These are phyloP conservation scores for Rhodotorula sp. DNA, from an alignment of 1,284 basidiomycete species.

Conservation along the genomic window DNA sequence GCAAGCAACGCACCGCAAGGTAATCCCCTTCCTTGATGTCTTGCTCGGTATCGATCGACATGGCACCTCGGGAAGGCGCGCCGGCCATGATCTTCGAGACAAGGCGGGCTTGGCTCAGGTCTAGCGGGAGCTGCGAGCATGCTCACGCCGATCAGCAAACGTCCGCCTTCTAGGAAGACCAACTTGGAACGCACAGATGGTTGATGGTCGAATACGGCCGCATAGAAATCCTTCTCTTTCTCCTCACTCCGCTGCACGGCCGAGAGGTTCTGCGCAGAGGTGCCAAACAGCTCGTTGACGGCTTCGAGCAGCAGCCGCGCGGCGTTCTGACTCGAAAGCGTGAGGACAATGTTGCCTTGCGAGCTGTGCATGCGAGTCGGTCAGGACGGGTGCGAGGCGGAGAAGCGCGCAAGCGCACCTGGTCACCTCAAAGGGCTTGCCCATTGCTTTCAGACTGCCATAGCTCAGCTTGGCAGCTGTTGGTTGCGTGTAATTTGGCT, in stretches of 20 bases:
- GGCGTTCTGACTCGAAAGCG: constrained; percentile 33
- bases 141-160: not conserved
- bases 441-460: constrained; percentile 18
- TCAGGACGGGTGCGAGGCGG: not conserved
- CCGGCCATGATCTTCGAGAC: constrained; percentile 38
- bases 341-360: constrained; percentile 39
- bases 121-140: constrained; percentile 5
- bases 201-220: constrained; percentile 21
- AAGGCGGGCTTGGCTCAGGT: constrained; percentile 22
- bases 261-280: not conserved
- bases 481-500: not conserved
- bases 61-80: constrained; percentile 36
- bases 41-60: constrained; percentile 38
- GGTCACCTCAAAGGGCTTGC: constrained; percentile 23
- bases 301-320: constrained; percentile 28
- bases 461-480: constrained; percentile 15
- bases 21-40: constrained; percentile 22
- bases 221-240: constrained; percentile 42
- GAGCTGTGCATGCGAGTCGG: constrained; percentile 13
- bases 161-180: too few species aligned
- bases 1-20: constrained; percentile 16
- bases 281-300: constrained; percentile 25
- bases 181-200: constrained; percentile 6
- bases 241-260: constrained; percentile 10
- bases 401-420: constrained; percentile 6